These are phyloP conservation scores for Poronia punctata DNA, from an alignment of 495 filamentous ascomycete species.

Conservation along the genomic window DNA sequence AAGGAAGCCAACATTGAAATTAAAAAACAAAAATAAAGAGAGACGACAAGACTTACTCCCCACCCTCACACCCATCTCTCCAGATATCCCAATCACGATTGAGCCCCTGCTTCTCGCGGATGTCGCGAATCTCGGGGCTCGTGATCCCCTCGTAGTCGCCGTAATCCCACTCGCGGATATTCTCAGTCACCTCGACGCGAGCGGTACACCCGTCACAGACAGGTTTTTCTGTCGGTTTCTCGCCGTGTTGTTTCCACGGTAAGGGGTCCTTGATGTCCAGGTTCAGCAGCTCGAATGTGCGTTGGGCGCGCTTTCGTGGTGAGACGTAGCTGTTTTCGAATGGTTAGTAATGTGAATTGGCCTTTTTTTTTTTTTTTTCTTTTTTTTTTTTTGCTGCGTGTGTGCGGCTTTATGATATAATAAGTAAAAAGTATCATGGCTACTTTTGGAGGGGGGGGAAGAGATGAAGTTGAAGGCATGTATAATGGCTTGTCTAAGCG, in stretches of 20 bases:
- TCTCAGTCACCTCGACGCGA: conserved; percentile 61
- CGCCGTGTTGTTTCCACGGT: conserved; percentile 41
- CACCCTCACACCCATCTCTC: conserved; percentile 68
- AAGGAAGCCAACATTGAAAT: too few species aligned
- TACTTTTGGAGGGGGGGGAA: too few species aligned
- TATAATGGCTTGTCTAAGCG: too few species aligned
- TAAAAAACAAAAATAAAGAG: background rate
- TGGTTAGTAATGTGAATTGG: conserved; percentile 2
- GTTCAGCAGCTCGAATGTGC: conserved; percentile 81
- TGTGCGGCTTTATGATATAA: background rate
- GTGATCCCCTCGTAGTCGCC: conserved; percentile 92
- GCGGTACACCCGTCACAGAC: conserved; percentile 35
- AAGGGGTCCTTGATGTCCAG: conserved; percentile 34
- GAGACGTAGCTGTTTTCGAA: conserved; percentile 61
- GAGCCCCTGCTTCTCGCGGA: conserved; percentile 53
- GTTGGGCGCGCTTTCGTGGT: conserved; percentile 76
- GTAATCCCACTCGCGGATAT: conserved; percentile 92
- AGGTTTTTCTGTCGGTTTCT: conserved; percentile 26
- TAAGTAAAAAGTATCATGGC: too few species aligned
- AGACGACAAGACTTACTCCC: conserved; percentile 43
- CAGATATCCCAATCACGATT: conserved; percentile 71
- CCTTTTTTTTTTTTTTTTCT: background rate
- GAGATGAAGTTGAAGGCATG: too few species aligned
- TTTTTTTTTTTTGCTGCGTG: background rate
- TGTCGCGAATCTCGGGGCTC: conserved; percentile 56